Evolutionary conservation across 2,329 filamentous ascomycete species (phyloP).

Genomic region (Cytospora leucostoma): DNA sequence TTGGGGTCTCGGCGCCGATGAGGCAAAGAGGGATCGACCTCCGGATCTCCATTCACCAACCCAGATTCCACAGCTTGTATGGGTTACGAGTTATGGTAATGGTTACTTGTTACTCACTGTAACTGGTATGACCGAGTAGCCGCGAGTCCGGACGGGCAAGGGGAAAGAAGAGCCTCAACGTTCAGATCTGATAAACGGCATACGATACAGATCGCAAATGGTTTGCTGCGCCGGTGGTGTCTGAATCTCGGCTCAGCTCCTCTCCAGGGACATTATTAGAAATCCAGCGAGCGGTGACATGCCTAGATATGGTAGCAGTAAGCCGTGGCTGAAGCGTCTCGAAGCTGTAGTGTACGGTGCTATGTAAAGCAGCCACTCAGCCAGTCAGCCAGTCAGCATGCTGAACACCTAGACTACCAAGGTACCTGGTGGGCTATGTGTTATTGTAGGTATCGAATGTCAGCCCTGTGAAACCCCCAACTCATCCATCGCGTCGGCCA

Average conservation of each 20-base stretch:
- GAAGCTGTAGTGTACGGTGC: neutral
- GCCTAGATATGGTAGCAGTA: neutral
- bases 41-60: constrained; percentile 15
- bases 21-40: constrained; percentile 21
- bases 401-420: neutral
- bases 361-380: neutral
- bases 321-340: neutral
- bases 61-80: constrained; percentile 8
- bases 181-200: neutral
- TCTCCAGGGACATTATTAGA: neutral
- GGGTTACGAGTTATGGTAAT: no score
- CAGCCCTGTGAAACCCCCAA: neutral
- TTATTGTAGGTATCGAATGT: neutral
- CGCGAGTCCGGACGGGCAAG: neutral
- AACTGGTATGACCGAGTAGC: neutral
- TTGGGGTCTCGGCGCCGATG: constrained; percentile 14
- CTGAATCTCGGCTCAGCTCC: neutral
- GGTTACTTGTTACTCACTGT: neutral
- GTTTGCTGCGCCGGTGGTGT: neutral
- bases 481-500: no score
- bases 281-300: no score
- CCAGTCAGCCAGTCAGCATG: neutral
- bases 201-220: neutral
- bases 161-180: neutral
- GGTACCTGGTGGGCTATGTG: neutral